A percentile compares a stretch with the other conserved stretches of the same genome.
Conservation (phyloP, 306 rosid species). For the Luffa aegyptiaca region DNA sequence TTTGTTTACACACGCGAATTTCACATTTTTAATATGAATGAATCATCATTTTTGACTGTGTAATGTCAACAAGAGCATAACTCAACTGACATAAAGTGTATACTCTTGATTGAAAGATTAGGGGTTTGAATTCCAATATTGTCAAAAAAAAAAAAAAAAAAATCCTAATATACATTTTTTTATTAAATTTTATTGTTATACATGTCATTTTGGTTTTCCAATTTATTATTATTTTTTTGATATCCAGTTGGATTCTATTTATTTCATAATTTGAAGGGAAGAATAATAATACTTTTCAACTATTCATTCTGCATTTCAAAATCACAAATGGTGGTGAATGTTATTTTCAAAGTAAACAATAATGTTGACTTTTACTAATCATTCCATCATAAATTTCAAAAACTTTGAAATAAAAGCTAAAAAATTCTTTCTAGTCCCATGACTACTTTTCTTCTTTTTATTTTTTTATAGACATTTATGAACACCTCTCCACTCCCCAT, state of each 20-base stretch:
- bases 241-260: not conserved
- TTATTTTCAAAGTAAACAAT: not conserved
- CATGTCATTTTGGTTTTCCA: not conserved
- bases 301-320: not conserved
- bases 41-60: not conserved
- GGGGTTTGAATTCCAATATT: no score
- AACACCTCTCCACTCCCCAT: not conserved
- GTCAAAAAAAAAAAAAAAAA: no score
- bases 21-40: not conserved
- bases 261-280: not conserved
- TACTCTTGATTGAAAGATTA: no score
- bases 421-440: not conserved
- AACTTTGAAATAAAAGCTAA: not conserved
- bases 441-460: not conserved
- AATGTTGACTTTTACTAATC: not conserved
- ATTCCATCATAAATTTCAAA: not conserved
- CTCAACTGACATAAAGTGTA: no score
- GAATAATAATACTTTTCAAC: not conserved
- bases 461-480: not conserved
- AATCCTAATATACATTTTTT: no score
- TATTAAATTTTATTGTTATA: no score
- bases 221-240: no score
- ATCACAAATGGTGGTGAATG: not conserved
- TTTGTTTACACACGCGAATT: not conserved
- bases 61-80: not conserved